Base-by-base conservation (phyloP, 1,284 basidiomycete genomes). In the Marasmius tenuissimus region DNA sequence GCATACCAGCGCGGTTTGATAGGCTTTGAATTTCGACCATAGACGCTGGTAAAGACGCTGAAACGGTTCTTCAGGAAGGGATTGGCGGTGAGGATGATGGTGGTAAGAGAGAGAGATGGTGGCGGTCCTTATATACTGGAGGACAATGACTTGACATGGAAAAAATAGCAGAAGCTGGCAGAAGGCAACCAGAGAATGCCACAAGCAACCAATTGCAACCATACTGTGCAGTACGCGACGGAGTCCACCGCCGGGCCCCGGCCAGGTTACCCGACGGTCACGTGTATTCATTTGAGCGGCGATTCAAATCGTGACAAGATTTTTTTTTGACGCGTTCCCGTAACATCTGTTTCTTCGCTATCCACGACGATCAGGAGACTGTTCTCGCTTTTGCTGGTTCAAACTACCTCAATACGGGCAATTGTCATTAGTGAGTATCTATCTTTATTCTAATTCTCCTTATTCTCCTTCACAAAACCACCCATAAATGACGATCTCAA, bases 401-500 rank as follows among this genome's bases (percentile, higher is more conserved):
- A 27, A 4, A 4, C 4, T 4, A 27, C 2, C 27, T 27, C 4
- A 27, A 27, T 27, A 27, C 27, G 27, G 27, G 27, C 2, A 27
- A 51, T 54, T 40, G 37, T 27, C 20, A 39, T 16, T 35, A 2
- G 16, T 53, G 27, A 33, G 9, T 16, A 2, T 59, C 57, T 22
- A 52, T 57, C 56, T 48, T 22, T 60, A 33, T 58, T 57, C 38
- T 27, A 27, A 27, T 9, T 39, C 63, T 45, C 48, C 59, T 34
- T 51, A 37, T 37, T 60, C 45, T 38, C 37, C 58, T 18, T 58
- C 27, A 27, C 2, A 27, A 27, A 27, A 27, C 27, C 27, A 20
- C 59, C n/a, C 55, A 57, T 64, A 45, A 65, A 76, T 76, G 84
- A 85, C 76, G 82, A 85, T 62, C 72, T 27, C 73, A 71, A 72